These are phyloP conservation scores for Heliamphora pulchella DNA, from an alignment of 179 eudicot species.

Conservation along the genomic window DNA sequence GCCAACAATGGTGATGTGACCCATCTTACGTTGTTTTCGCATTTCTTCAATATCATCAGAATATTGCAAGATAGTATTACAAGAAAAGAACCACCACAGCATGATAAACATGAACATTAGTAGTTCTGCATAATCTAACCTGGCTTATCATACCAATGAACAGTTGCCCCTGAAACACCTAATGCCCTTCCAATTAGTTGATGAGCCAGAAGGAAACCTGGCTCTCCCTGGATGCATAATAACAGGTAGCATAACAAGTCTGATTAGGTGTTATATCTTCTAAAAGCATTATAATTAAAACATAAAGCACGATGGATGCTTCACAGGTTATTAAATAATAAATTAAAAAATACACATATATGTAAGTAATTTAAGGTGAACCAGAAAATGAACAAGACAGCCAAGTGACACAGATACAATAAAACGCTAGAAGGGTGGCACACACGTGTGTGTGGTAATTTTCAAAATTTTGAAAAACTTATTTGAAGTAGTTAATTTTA, in stretches of 20 bases:
- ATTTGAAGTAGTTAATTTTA: no score
- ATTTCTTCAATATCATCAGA: constrained; percentile 7
- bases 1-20: constrained; percentile 84
- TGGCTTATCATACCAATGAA: constrained; percentile 95
- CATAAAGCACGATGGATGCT: not conserved
- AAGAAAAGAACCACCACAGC: not conserved
- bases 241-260: not conserved
- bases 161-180: constrained; percentile 59
- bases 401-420: not conserved
- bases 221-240: constrained; percentile 53
- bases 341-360: no score
- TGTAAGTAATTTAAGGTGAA: not conserved
- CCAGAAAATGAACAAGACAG: not conserved
- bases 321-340: not conserved
- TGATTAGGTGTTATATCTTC: not conserved
- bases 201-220: constrained; percentile 67
- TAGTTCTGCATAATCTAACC: constrained; percentile 38
- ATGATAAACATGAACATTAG: not conserved
- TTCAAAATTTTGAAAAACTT: no score
- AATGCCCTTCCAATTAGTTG: constrained; percentile 59
- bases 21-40: constrained; percentile 58
- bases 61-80: not conserved
- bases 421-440: no score
- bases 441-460: no score
- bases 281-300: not conserved